Evolutionary conservation across 345 rosid species (phyloP), one percentile per base, ranked within the genome.

Genomic region (Eucalyptus polyanthemos): DNA sequence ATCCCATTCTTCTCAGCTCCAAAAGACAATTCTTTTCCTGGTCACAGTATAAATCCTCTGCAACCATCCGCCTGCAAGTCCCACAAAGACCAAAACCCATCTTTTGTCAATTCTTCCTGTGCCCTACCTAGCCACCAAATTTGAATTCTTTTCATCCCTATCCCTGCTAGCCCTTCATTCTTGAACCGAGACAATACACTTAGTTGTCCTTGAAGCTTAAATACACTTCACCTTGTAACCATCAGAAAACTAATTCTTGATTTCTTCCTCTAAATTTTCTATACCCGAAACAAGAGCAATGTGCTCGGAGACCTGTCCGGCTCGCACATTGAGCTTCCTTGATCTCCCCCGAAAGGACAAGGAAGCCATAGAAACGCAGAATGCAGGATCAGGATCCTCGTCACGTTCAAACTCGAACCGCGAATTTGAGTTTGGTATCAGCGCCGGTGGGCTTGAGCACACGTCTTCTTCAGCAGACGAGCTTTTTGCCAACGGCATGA

Each of bases 351-450:
- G 88, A 87, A 89, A 92, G 27, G 93, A 94, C 25, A 88, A 58
- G 47, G 51, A 51, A 47, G 89, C 91, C 3, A 42, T 90, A 9
- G 92, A 91, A 40, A 94, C 87, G 15, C 47, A 11, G 24, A 76
- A 40, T 76, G 83, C 29, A 12, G 83, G 42, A 13, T 76, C 2
- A 3, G 81, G 81, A 19, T 88, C 93, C 24, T 62, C 86, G 1
- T 86, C 40, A 86, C 94, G 91, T 16, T 80, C 93, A 80, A 97
- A 94, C 44, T 93, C 95, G 14, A 91, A 86, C 89, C 87, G 94
- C n/a, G 98, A 96, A 40, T 97, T 97, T 44, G 99, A 96, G 93
- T 97, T 97, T 95, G 93, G 90, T 89, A 88, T 89, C 60, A 91
- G 92, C 67, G 12, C 24, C 2, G 91, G 92, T 88, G 91, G 90